These are phyloP conservation scores for Aureobasidium mangrovei DNA, from an alignment of 2,329 filamentous ascomycete genomes.

Conservation along the genomic window DNA sequence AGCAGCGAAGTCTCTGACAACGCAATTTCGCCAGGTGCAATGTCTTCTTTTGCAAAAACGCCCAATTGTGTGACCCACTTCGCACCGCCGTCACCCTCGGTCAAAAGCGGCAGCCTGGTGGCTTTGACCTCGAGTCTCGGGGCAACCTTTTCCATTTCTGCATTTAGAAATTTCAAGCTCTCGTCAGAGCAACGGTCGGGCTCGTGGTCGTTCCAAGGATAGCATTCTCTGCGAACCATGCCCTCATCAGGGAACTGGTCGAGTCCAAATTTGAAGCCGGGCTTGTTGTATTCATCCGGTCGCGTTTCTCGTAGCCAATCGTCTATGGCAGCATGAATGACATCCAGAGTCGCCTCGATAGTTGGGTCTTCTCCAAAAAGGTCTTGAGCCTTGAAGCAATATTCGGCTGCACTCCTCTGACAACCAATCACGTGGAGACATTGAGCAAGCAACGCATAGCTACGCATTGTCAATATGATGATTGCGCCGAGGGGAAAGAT, in stretches of 20 bases:
- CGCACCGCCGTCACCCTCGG: slow-evolving; percentile 19
- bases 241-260: slow-evolving; percentile 58
- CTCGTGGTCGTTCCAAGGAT: slow-evolving; percentile 55
- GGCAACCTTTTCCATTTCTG: slow-evolving; percentile 57
- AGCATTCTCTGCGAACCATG: slow-evolving; percentile 56
- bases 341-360: slow-evolving; percentile 45
- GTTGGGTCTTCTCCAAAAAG: slow-evolving; percentile 47
- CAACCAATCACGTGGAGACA: slow-evolving; percentile 13
- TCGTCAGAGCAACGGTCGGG: slow-evolving; percentile 48
- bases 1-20: slow-evolving; percentile 77
- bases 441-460: slow-evolving; percentile 12
- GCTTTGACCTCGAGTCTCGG: slow-evolving; percentile 74
- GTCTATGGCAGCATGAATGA: slow-evolving; percentile 33
- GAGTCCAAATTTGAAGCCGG: slow-evolving; percentile 12
- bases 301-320: slow-evolving; percentile 22
- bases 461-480: not conserved
- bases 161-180: slow-evolving; percentile 60
- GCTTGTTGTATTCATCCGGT: slow-evolving; percentile 15
- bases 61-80: slow-evolving; percentile 66
- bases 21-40: slow-evolving; percentile 65
- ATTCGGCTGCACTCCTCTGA: slow-evolving; percentile 52
- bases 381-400: slow-evolving; percentile 53
- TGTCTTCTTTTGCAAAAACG: slow-evolving; percentile 77
- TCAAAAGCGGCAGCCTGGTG: slow-evolving; percentile 64
- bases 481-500: no score